Evolutionary conservation across 2,329 filamentous ascomycete genomes (phyloP), one percentile per base, ranked within the genome.

Genomic region (Penicillium palitans): DNA sequence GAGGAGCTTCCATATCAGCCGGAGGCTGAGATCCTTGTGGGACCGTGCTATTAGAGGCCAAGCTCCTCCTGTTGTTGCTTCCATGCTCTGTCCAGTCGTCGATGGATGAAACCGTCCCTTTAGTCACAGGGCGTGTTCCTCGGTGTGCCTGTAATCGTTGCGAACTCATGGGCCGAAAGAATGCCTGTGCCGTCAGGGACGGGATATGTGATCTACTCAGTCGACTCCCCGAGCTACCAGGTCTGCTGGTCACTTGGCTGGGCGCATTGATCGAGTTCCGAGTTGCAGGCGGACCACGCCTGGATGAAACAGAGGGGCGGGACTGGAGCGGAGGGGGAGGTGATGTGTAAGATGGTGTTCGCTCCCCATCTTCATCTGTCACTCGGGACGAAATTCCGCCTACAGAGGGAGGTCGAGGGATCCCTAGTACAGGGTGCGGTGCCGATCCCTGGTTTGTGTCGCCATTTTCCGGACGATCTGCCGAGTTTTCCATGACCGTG

Each of bases 161-260:
- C 25, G 93, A 96, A 78, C 93, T 98, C 91, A 99, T 96, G 40
- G 95, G 95, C 24, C 89, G 89, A 72, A 96, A 96, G 79, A 99
- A 98, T 54, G 91, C 93, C 70, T 93, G 90, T 17, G 91, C 92
- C 3, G 91, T 89, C 53, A 99, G 80, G 2, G 90, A 92, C 1
- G 95, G 93, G 21, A 96, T 92, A 80, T 99, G 95, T 42, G 90
- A 95, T 70, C 88, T 85, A 72, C 88, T 92, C 46, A 89, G 82
- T 42, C 90, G 83, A 64, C 88, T 93, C 17, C 82, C 53, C 81
- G 88, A 64, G 58, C 77, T 80, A 49, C 72, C 76, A 83, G 83
- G 65, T 76, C 86, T 72, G 74, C 82, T 79, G 31, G 79, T 73
- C 55, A 75, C 76, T 15, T 77, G 74, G 55, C 77, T 73, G 51